These are phyloP conservation scores for Phylloporus arenicola DNA, from an alignment of 768 basidiomycete species.

Conservation along the genomic window DNA sequence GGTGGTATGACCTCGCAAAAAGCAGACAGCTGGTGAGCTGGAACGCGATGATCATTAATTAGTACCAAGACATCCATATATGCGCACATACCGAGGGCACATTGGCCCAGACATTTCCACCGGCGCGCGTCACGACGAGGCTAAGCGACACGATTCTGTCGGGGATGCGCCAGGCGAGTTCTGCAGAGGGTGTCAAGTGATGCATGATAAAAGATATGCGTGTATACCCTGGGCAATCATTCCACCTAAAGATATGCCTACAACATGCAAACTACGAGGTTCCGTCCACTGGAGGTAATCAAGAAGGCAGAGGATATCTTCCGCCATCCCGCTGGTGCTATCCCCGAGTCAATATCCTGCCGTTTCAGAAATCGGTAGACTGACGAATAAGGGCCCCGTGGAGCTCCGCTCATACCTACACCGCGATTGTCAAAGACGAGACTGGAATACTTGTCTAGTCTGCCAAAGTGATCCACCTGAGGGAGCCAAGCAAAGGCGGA, in stretches of 20 bases:
- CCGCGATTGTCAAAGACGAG: conserved; percentile 85
- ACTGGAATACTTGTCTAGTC: conserved; percentile 47
- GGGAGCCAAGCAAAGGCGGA: conserved; percentile 57
- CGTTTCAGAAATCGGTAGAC: conserved; percentile 14
- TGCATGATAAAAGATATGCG: not conserved
- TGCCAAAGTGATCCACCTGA: conserved; percentile 62
- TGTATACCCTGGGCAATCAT: conserved; percentile 74
- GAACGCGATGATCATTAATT: not conserved
- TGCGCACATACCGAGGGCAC: conserved; percentile 51
- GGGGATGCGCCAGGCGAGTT: conserved; percentile 62
- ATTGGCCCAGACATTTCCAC: conserved; percentile 51
- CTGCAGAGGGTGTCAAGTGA: conserved; percentile 32
- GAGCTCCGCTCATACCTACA: conserved; percentile 68
- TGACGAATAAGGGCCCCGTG: conserved; percentile 73
- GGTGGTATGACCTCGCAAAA: conserved; percentile 31
- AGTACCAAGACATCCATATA: not conserved
- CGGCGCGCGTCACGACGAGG: conserved; percentile 66
- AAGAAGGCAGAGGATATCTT: conserved; percentile 61
- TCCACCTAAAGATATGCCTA: conserved; percentile 74
- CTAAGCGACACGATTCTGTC: conserved; percentile 62
- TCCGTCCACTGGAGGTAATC: conserved; percentile 69
- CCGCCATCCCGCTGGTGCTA: conserved; percentile 75
- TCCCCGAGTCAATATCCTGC: not conserved
- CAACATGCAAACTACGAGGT: conserved; percentile 57
- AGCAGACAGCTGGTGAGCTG: conserved; percentile 38